These are phyloP conservation scores for Xylaria sp. DNA, from an alignment of 2,329 filamentous ascomycete species.

Conservation along the genomic window DNA sequence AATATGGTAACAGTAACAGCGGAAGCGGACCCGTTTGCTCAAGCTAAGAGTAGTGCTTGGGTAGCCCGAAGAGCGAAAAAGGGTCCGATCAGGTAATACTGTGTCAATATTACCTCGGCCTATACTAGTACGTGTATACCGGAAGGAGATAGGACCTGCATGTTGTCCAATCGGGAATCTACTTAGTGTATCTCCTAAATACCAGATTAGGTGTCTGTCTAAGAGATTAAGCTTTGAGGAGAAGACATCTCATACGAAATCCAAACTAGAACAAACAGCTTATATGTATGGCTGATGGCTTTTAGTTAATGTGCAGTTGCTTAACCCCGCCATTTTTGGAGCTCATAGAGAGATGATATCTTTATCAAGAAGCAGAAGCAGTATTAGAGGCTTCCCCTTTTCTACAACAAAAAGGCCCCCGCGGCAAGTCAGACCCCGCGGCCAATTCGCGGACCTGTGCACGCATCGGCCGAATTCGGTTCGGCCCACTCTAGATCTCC, in stretches of 20 bases:
- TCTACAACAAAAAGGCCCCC: neutral
- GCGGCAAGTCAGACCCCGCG: neutral
- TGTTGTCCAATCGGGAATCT: neutral
- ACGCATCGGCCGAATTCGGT: neutral
- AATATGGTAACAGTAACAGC: neutral
- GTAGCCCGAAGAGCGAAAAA: no score
- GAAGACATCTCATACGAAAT: no score
- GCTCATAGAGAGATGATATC: neutral
- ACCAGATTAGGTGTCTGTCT: neutral
- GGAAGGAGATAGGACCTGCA: neutral
- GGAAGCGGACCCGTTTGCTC: neutral
- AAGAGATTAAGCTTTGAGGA: no score
- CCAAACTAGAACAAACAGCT: neutral
- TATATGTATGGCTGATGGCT: neutral
- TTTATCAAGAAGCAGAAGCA: neutral
- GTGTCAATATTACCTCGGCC: no score
- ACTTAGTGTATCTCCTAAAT: neutral
- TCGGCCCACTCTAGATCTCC: neutral
- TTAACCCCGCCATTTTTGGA: neutral
- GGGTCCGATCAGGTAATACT: no score
- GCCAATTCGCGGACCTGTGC: neutral
- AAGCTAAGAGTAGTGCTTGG: no score
- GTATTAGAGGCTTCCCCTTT: neutral
- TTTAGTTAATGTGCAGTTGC: neutral
- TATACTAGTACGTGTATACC: no score